Base-by-base conservation (phyloP, 2,329 filamentous ascomycete species). In the Trichoderma cornu-damae region DNA sequence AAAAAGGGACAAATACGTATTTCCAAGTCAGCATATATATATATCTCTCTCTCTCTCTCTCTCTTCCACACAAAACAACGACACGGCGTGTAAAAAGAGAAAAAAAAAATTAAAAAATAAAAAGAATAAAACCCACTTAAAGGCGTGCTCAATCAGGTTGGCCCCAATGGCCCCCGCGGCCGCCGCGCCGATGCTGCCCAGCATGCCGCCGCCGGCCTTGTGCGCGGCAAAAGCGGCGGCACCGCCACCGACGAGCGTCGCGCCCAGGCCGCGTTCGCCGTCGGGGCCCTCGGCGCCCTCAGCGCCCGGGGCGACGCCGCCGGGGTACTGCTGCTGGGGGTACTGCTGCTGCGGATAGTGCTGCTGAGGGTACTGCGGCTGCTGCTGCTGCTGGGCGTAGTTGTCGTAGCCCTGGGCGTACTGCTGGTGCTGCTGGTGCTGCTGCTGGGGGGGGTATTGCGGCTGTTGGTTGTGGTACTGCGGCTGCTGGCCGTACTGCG, bases 91-190 rank as follows among this genome's bases (percentile, higher is more conserved):
- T 26, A 26, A 14, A 8, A 14, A 22, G 3, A 51, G 7, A 38
- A 40, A 38, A n/a, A n/a, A n/a, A n/a, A n/a, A n/a, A n/a, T n/a
- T n/a, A n/a, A 6, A 20, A 18, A n/a, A 12, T 16, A 34, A 6
- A 34, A 20, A 40, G 12, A 42, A 40, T 18, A 22, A 35, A 42
- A 60, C 68, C 66, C 65, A 61, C 65, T 72, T 72, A 52, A 73
- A 63, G 60, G 69, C 71, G 66, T 77, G 67, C 68, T 79, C 77
- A 6, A 82, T 60, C 35, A 77, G 63, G 59, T 82, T 82, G 1
- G 81, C 81, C 3, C 76, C 78, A n/a, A 83, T 73, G 0, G 80
- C 79, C 32, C 81, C 81, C 14, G 75, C 77, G 1, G 79, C 72
- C 0, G 77, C 73, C 9, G 78, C 79, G 6, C 75, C 79, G 2